These are phyloP conservation scores for Eutypella sp. DNA, from an alignment of 2,329 filamentous ascomycete genomes.

Conservation along the genomic window DNA sequence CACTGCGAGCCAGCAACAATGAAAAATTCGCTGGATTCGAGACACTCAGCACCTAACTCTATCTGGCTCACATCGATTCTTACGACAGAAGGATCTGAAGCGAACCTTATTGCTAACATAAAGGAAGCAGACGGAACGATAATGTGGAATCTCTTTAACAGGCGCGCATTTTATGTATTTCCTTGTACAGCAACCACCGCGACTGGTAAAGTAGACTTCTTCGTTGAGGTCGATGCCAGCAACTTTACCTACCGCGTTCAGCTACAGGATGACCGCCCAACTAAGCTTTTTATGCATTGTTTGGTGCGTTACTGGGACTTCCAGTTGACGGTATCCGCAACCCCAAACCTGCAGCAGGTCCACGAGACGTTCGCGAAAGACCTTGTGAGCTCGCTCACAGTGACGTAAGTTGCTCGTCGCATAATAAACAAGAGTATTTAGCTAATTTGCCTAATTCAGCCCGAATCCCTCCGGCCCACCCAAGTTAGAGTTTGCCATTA, in stretches of 20 bases:
- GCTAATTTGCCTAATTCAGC: slow-evolving; percentile 5
- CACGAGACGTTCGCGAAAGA: slow-evolving; percentile 19
- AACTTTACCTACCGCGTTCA: slow-evolving; percentile 15
- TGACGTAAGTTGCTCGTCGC: slow-evolving; percentile 19
- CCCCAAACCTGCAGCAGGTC: slow-evolving; percentile 11
- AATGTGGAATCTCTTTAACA: neutral
- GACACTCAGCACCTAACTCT: slow-evolving; percentile 2
- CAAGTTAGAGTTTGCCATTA: slow-evolving; percentile 15
- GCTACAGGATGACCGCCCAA: slow-evolving; percentile 3
- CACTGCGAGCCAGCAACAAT: slow-evolving; percentile 1
- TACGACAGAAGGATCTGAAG: slow-evolving; percentile 15
- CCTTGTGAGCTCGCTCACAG: slow-evolving; percentile 16
- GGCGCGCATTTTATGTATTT: slow-evolving; percentile 20
- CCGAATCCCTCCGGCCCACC: slow-evolving; percentile 12
- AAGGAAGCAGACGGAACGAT: slow-evolving; percentile 1
- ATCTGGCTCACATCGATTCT: slow-evolving; percentile 12
- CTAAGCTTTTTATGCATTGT: slow-evolving; percentile 21
- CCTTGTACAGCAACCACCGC: slow-evolving; percentile 7
- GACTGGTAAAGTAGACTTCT: slow-evolving; percentile 7
- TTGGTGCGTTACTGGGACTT: slow-evolving; percentile 24
- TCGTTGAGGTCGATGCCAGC: slow-evolving; percentile 19
- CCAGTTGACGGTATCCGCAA: slow-evolving; percentile 13
- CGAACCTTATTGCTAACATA: slow-evolving; percentile 15
- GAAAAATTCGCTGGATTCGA: slow-evolving; percentile 8
- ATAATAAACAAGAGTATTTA: neutral